Percentiles rank a stretch among this genome's conserved stretches.
Conservation (phyloP, 2,329 filamentous ascomycete species). For the Emmonsiellopsis sp. region DNA sequence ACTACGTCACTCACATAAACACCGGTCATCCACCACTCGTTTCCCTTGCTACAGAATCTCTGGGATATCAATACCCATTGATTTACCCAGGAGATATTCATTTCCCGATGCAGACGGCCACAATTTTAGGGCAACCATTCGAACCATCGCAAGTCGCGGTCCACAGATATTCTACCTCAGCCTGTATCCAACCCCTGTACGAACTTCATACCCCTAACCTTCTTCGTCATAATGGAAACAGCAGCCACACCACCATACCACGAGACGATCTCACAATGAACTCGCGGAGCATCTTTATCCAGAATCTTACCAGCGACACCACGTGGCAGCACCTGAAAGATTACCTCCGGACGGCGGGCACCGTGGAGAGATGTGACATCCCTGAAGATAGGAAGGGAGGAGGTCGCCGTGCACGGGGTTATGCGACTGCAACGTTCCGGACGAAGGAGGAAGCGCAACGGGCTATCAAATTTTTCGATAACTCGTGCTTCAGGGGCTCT, state of each 20-base stretch:
- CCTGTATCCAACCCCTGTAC: slow-evolving; percentile 12
- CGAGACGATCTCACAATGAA: neutral
- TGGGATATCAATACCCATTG: slow-evolving; percentile 10
- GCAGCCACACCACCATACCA: slow-evolving; percentile 6
- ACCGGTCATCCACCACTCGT: slow-evolving; percentile 6
- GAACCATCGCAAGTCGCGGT: slow-evolving; percentile 19
- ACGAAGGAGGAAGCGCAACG: slow-evolving; percentile 26
- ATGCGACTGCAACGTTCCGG: slow-evolving; percentile 23
- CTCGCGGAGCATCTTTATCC: slow-evolving; percentile 15
- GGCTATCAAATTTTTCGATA: slow-evolving; percentile 25
- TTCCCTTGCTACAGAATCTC: slow-evolving; percentile 7
- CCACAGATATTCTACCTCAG: slow-evolving; percentile 20
- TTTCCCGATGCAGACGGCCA: slow-evolving; percentile 20
- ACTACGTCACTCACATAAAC: slow-evolving; percentile 6
- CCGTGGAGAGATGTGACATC: slow-evolving; percentile 25
- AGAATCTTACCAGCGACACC: slow-evolving; percentile 21
- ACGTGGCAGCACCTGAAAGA: slow-evolving; percentile 19
- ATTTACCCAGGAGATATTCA: slow-evolving; percentile 9
- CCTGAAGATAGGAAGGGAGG: slow-evolving; percentile 15
- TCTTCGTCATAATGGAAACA: slow-evolving; percentile 7
- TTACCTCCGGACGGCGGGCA: slow-evolving; percentile 21
- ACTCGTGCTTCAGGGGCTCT: slow-evolving; percentile 22
- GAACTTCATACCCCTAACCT: slow-evolving; percentile 8
- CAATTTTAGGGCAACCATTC: slow-evolving; percentile 19
- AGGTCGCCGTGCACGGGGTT: slow-evolving; percentile 13